Evolutionary conservation across 2,329 filamentous ascomycete genomes (phyloP).

Genomic region (Colletotrichum tanaceti): DNA sequence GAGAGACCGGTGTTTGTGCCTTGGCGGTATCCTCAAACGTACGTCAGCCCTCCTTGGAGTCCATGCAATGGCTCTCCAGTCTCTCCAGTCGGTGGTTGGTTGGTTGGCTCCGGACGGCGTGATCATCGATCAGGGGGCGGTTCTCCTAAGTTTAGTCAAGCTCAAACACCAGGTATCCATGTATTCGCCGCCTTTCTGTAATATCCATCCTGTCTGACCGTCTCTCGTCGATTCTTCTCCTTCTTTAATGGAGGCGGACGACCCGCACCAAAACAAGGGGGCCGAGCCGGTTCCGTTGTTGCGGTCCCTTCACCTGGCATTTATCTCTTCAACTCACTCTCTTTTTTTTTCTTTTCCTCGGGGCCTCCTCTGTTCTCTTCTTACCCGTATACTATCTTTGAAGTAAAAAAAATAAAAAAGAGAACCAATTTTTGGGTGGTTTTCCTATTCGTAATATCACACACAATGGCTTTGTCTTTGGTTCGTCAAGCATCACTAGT

Average conservation of each 20-base stretch:
- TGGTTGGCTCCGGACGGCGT: not conserved
- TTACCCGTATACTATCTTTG: slow-evolving; percentile 11
- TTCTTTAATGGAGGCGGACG: slow-evolving; percentile 33
- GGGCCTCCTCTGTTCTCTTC: slow-evolving; percentile 4
- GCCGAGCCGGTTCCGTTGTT: slow-evolving; percentile 21
- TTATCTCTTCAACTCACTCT: slow-evolving; percentile 8
- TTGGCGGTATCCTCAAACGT: slow-evolving; percentile 35
- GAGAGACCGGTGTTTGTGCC: slow-evolving; percentile 13
- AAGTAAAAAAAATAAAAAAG: too few species aligned
- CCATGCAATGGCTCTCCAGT: not conserved
- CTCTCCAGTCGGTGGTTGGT: not conserved
- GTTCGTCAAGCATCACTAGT: slow-evolving; percentile 39
- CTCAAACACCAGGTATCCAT: slow-evolving; percentile 35
- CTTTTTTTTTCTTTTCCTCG: not conserved
- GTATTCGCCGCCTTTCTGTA: too few species aligned
- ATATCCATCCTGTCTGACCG: too few species aligned
- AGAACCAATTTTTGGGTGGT: slow-evolving; percentile 4
- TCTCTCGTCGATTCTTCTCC: slow-evolving; percentile 9
- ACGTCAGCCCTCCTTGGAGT: slow-evolving; percentile 37
- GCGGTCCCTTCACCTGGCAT: not conserved
- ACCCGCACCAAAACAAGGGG: slow-evolving; percentile 34
- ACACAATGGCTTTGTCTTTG: slow-evolving; percentile 36
- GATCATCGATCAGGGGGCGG: not conserved
- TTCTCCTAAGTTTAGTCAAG: slow-evolving; percentile 23
- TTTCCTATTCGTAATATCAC: slow-evolving; percentile 12